Base-by-base conservation (phyloP, 2,329 filamentous ascomycete species). In the Talaromyces piceae region DNA sequence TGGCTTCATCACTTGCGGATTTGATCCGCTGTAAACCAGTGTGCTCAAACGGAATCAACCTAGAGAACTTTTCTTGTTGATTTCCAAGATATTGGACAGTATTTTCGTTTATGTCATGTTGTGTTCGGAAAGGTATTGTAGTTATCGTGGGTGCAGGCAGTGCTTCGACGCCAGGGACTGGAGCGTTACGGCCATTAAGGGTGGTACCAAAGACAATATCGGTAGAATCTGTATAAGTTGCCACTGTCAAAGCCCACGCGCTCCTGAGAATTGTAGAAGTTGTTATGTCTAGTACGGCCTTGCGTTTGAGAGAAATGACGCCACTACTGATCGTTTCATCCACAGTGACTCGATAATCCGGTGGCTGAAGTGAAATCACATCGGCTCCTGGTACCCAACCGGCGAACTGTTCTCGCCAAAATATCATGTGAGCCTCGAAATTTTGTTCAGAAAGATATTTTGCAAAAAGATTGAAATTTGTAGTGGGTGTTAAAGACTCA, bases 1-100 rank as follows among this genome's bases (percentile, higher is more conserved):
- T 60, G 5, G 63, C 60, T 47, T 70, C 65, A 1, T 73, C 65
- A 54, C 76, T 77, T n/a, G 80, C 62, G n/a, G 71, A 68, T 16
- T 78, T 75, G 53, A 73, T 73, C 46, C 71, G 65, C 46, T 71
- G 69, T 11, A 73, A 45, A 6, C 70, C 70, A 9, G 77, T 72
- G 60, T 85, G 80, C 64, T 85, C 79, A 58, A 81, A 76, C 0
- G 78, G 76, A 2, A 82, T 81, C 48, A 77, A 73, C 5, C 70
- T 65, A 0, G 78, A 67, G 0, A 73, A 76, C 49, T 75, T 71
- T 22, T 75, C 66, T 33, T 83, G 79, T 3, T 67, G 62, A 41
- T 76, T 71, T 4, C 83, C 66, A 54, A 76, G 82, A 41, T 77
- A 71, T 0, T 64, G 60, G 2, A 66, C 63, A 27, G 65, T n/a